Percentiles rank a stretch among this genome's conserved stretches.
Evolutionary conservation across 768 basidiomycete species (phyloP).

Genomic region (Galerina sulciceps): DNA sequence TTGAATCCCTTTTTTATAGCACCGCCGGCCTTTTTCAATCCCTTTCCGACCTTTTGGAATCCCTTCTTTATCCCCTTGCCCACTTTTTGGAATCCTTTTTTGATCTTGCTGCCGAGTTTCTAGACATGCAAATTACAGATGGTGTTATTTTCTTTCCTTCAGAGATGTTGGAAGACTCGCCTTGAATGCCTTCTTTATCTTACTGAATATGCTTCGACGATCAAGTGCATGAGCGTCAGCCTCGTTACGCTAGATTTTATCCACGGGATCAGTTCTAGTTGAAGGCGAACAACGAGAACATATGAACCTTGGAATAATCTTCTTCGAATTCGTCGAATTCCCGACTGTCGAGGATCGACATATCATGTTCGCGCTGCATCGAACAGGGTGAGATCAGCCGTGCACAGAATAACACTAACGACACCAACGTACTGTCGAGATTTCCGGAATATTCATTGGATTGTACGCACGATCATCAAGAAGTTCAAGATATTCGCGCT

Average conservation of each 20-base stretch:
- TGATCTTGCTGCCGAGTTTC: slow-evolving; percentile 6
- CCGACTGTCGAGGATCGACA: background rate
- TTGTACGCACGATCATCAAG: background rate
- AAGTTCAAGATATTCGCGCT: background rate
- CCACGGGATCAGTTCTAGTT: background rate
- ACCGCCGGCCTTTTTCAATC: too few species aligned
- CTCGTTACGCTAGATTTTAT: background rate
- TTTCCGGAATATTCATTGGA: background rate
- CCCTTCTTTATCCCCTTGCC: background rate
- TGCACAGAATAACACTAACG: background rate
- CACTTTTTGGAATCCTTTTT: slow-evolving; percentile 2
- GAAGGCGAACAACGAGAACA: background rate
- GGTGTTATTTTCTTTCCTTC: background rate
- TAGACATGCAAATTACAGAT: background rate
- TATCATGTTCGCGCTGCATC: background rate
- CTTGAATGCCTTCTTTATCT: slow-evolving; percentile 13
- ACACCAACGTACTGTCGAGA: background rate
- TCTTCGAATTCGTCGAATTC: background rate
- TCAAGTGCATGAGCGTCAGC: background rate
- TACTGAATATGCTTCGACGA: slow-evolving; percentile 13
- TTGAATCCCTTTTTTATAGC: slow-evolving; percentile 8
- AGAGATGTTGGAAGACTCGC: background rate
- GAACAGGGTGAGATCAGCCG: background rate
- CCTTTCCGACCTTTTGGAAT: background rate
- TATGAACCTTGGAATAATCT: background rate